Base-by-base conservation (phyloP, 352 stramenopile species). In the Globisporangium abappressorium region DNA sequence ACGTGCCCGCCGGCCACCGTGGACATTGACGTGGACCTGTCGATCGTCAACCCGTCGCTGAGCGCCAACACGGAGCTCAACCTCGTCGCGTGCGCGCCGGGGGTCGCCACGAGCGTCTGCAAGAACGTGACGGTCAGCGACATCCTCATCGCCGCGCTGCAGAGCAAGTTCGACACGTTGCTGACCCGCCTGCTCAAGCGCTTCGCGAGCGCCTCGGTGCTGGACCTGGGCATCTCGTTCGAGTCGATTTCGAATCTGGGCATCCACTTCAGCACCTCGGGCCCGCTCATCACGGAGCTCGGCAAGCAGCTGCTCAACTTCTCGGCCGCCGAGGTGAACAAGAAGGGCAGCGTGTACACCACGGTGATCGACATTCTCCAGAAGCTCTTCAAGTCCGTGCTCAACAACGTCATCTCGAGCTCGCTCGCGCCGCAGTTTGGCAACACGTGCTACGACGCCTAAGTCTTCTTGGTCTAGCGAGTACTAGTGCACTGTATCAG, bases 391-490 rank as follows among this genome's bases (percentile, higher is more conserved):
- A 67, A 58, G 62, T 67, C 62, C 12, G n/a, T 67, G 28, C 26
- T 67, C 22, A 67, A 67, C 47, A 61, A 61, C 47, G 20, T 33
- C 1, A 24, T 67, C 28, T 12, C 28, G 18, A 47, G 30, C 47
- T 47, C 47, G 30, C 49, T 67, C 20, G 62, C 62, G 5, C 30
- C 62, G 26, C n/a, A 36, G n/a, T 67, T 67, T 38, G 62, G 62
- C 47, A 55, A 47, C 62, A 30, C 46, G 46, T 67, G 62, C 62
- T 67, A 55, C 47, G 62, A 67, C 62, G 30, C 62, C n/a, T 62
- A 62, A 20, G n/a, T 12, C 30, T 33, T 6, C 3, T 14, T 9
- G 14, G 0, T 20, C 11, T 5, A 6, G 30, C 5, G 38, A 20
- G 12, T 46, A 14, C 38, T 9, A 60, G 24, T 60, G 54, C 24